Conservation (phyloP, 1,284 basidiomycete species). For the Inonotus hispidus region DNA sequence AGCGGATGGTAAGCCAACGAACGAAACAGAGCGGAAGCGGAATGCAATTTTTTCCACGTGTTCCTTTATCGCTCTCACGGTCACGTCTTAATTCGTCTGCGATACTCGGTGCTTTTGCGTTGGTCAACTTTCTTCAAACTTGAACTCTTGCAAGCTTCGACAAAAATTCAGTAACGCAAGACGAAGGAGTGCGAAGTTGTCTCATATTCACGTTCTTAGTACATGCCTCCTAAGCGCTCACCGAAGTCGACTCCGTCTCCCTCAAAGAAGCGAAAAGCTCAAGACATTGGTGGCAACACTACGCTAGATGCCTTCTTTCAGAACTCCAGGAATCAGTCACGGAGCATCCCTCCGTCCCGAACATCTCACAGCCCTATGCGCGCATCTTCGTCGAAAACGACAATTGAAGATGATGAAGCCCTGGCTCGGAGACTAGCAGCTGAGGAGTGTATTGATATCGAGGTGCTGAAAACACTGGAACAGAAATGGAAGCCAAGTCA, state of each 20-base stretch:
- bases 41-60: no score
- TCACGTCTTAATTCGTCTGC: no score
- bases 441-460: constrained; percentile 15
- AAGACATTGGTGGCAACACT: not conserved
- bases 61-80: no score
- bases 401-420: constrained; percentile 11
- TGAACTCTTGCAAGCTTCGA: not conserved
- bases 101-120: no score
- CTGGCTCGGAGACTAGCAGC: constrained; percentile 11
- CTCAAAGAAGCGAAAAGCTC: constrained; percentile 15
- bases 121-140: not conserved
- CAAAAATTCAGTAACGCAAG: constrained; percentile 2
- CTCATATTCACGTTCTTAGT: constrained; percentile 20
- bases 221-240: constrained; percentile 33
- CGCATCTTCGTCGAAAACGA: constrained; percentile 2
- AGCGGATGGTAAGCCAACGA: no score
- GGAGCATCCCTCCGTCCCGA: not conserved
- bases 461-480: constrained; percentile 11
- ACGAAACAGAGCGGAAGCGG: not conserved
- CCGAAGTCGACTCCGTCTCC: constrained; percentile 23
- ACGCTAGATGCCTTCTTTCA: constrained; percentile 14
- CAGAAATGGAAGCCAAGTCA: constrained; percentile 14
- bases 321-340: not conserved
- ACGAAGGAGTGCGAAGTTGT: not conserved
- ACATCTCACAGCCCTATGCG: not conserved